phyloP scores from a whole-genome alignment of 2,329 filamentous ascomycete species.

The Pseudocercospora musae region DNA sequence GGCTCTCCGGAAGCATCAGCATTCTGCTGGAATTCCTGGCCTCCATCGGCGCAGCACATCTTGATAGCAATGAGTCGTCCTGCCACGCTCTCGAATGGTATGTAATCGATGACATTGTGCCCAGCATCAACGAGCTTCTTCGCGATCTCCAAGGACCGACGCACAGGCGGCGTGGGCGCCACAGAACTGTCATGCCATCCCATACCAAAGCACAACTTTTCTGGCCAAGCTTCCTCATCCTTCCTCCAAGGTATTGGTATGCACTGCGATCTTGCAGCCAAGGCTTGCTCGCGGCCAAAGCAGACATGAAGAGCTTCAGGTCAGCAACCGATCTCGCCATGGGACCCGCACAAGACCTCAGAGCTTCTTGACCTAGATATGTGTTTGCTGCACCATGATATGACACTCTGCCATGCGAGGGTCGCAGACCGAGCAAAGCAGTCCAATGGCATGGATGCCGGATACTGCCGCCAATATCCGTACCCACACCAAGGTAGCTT shows the following conservation, averaged over 20 bases:
- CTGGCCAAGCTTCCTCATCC: conserved; percentile 8
- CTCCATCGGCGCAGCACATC: conserved; percentile 18
- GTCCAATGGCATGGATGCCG: conserved; percentile 81
- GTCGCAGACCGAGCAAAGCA: conserved; percentile 32
- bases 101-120: conserved; percentile 16
- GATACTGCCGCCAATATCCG: conserved; percentile 61
- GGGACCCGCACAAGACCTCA: conserved; percentile 11
- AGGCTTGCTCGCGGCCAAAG: conserved; percentile 3
- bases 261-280: conserved; percentile 11
- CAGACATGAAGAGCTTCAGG: conserved; percentile 15
- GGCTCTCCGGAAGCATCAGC: conserved; percentile 15
- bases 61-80: conserved; percentile 8
- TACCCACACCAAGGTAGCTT: conserved; percentile 59
- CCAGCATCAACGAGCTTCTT: conserved; percentile 14
- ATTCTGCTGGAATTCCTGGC: conserved; percentile 18
- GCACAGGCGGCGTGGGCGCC: conserved; percentile 9
- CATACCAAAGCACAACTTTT: conserved; percentile 17
- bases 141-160: conserved; percentile 10
- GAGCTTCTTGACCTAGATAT: conserved; percentile 48
- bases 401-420: conserved; percentile 46
- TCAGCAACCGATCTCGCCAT: conserved; percentile 13
- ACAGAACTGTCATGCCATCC: conserved; percentile 8
- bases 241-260: conserved; percentile 12
- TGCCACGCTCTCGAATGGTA: conserved; percentile 14
- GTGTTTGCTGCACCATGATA: conserved; percentile 14